Evolutionary conservation across 345 rosid species (phyloP), one percentile per base, ranked within the genome.

Genomic region (Orychophragmus violaceus): DNA sequence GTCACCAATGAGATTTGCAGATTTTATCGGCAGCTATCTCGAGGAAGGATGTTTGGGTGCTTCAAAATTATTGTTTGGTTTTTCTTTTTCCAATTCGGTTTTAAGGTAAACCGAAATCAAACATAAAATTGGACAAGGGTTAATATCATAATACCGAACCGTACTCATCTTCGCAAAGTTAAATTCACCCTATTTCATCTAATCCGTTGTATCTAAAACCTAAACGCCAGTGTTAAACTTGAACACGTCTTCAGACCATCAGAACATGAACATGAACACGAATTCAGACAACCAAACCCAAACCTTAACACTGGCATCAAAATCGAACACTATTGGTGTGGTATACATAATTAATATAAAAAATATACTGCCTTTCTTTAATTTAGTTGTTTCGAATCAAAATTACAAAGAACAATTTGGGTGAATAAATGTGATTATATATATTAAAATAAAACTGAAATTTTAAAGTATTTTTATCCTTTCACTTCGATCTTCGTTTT

Each of bases 351-450:
- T 53, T 35, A 64, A 35, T 53, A 41, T 39, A 54, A 23, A 1
- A 23, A 23, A 5, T 37, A 27, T 39, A 18, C 6, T 18, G 22
- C 19, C 29, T 27, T 19, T 55, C 11, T 55, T 42, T 42, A 22
- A 17, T 27, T 29, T 24, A 35, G 51, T 29, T 59, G 66, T 51
- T 49, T 69, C 21, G 50, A 69, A 59, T 25, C 9, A 48, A 37
- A 69, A 59, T 41, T 39, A 66, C 51, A 66, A 53, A 39, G 30
- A 66, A 66, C 42, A 53, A 37, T 23, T 57, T 23, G 27, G 3
- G 9, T 58, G 37, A 39, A 48, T 10, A 48, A 46, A 22, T 45
- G 46, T 33, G 27, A 32, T 46, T 39, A n/a, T n/a, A n/a, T n/a
- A n/a, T n/a, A n/a, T n/a, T n/a, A n/a, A n/a, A n/a, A n/a, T n/a